Base-by-base conservation (phyloP, 1,284 basidiomycete species). In the Singerocomus inundabilis region DNA sequence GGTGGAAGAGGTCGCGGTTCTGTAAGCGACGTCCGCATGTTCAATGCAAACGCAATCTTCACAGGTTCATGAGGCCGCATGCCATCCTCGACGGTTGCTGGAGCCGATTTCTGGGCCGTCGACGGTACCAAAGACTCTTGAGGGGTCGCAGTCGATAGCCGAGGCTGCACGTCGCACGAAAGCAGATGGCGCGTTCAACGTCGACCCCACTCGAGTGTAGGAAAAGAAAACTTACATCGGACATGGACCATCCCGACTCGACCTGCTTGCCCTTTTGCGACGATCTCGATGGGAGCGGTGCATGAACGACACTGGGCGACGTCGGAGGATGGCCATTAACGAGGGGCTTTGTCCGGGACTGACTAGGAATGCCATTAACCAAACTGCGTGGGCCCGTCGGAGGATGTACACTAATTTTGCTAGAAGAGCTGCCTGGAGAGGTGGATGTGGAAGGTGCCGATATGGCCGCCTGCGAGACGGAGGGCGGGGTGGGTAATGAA, bases 351-450 rank as follows among this genome's bases (percentile, higher is more conserved):
- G 48, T 33, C 45, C 61, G 54, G 42, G 56, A 43, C 18, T 57
- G 58, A 44, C 34, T 48, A 32, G 64, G 54, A 16, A 34, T 15
- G 18, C 68, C 68, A 29, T 70, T 70, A 43, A 66, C 46, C 18
- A 70, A 45, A 46, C 62, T 68, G 44, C 67, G 65, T 29, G 67
- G 67, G n/a, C 57, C 68, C 3, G 64, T 70, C 31, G 69, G 67
- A 4, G 66, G 67, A 15, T 63, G 54, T 37, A 40, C 54, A 30
- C 63, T 57, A 52, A 62, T 54, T 61, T 69, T 65, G 46, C 54
- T 53, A 37, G 51, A 52, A 26, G 59, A 51, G 18, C 50, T 47
- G 33, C 53, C 49, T 40, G 68, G 57, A 6, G 68, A 61, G 48
- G 66, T 56, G 16, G 68, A 63, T 30, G 68, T 54, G 25, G 63